A percentile compares a stretch with the other conserved stretches of the same genome.
These are phyloP conservation scores for Mucor lusitanicus DNA, from an alignment of 371 early-diverging fungal species.

Conservation along the genomic window DNA sequence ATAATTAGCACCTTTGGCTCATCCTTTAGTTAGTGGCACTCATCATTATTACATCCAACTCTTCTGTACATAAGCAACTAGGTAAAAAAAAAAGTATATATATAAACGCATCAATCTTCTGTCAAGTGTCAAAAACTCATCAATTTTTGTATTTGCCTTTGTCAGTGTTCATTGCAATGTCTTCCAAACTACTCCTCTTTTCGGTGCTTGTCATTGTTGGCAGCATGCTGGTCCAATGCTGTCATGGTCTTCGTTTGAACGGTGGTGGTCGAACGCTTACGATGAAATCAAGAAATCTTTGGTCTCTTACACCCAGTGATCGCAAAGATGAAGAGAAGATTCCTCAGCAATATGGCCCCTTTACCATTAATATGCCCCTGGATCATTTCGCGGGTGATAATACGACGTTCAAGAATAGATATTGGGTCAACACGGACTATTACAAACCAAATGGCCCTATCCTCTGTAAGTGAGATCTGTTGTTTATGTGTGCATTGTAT, in stretches of 20 bases:
- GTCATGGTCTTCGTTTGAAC: not conserved
- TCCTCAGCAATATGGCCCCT: slow-evolving; percentile 23
- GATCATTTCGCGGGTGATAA: slow-evolving; percentile 43
- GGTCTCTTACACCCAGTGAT: not conserved
- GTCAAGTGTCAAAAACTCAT: not conserved
- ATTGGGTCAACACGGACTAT: slow-evolving; percentile 57
- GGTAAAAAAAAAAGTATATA: not conserved
- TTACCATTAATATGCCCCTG: slow-evolving; percentile 52
- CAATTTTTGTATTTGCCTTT: not conserved
- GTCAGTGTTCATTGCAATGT: not conserved
- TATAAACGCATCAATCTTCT: not conserved
- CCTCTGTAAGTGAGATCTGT: slow-evolving; percentile 39
- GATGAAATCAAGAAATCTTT: not conserved
- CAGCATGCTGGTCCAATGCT: not conserved
- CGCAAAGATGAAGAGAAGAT: not conserved
- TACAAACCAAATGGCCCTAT: slow-evolving; percentile 68
- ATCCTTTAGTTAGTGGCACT: not conserved
- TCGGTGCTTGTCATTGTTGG: not conserved
- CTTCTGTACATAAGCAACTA: not conserved
- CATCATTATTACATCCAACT: not conserved
- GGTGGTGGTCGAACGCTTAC: not conserved
- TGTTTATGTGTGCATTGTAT: not conserved
- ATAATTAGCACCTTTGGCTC: not conserved
- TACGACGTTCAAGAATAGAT: slow-evolving; percentile 55
- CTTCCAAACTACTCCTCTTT: not conserved